A percentile compares a stretch with the other conserved stretches of the same genome.
These are phyloP conservation scores for Recurvomyces mirabilis DNA, from an alignment of 495 filamentous ascomycete species.

Conservation along the genomic window DNA sequence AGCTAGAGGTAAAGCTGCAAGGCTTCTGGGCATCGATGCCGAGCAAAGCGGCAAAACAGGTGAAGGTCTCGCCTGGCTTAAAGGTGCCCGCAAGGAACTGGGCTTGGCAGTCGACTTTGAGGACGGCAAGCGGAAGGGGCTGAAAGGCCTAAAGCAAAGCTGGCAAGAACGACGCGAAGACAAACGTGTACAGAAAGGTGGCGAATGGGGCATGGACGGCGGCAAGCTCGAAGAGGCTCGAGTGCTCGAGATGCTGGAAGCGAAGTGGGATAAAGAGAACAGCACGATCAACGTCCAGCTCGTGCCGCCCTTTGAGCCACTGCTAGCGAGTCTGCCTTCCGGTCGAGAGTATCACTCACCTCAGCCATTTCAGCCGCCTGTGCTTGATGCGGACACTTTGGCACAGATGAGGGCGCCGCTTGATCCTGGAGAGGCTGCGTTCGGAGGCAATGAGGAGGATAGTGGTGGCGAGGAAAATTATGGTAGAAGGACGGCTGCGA, in stretches of 20 bases:
- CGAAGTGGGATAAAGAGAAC: constrained; percentile 86
- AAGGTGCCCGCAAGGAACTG: constrained; percentile 57
- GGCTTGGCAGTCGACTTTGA: constrained; percentile 39
- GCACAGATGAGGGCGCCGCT: constrained; percentile 31
- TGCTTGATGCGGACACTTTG: constrained; percentile 27
- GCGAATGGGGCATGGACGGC: constrained; percentile 70
- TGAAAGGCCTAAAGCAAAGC: constrained; percentile 61
- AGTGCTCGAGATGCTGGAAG: constrained; percentile 74
- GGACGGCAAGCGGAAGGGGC: constrained; percentile 38
- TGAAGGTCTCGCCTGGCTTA: constrained; percentile 72
- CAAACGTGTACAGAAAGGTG: constrained; percentile 53
- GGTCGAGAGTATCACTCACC: constrained; percentile 71
- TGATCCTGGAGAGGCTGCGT: constrained; percentile 24
- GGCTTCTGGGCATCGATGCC: constrained; percentile 83
- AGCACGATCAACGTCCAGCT: constrained; percentile 77
- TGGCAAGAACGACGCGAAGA: constrained; percentile 60
- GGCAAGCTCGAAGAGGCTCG: constrained; percentile 75
- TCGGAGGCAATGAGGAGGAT: constrained; percentile 27
- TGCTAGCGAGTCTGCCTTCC: constrained; percentile 68
- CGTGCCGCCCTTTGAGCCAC: constrained; percentile 55
- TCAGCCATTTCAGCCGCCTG: constrained; percentile 23
- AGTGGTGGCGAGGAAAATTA: constrained; percentile 28
- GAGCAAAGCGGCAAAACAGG: constrained; percentile 72
- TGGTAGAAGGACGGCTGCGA: background rate
- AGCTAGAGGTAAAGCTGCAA: constrained; percentile 68